phyloP scores from a whole-genome alignment of 208 protist genomes.

The Acanthamoeba lugdunensis region DNA sequence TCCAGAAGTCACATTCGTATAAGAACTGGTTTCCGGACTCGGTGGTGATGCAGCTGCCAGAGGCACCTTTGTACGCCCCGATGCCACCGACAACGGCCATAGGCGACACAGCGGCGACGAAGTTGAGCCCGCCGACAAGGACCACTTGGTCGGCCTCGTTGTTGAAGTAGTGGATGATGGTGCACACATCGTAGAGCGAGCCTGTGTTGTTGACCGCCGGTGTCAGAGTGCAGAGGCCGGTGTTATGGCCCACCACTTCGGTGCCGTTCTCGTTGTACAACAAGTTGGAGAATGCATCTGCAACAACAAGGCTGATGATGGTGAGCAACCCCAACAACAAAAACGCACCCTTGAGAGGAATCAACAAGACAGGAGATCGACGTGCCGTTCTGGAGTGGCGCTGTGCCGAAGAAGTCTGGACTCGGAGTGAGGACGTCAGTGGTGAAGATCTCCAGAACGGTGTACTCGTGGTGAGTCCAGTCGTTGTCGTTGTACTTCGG shows the following conservation, averaged over 20 bases:
- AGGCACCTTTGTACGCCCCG: conserved; percentile 11
- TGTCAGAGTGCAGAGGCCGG: neutral
- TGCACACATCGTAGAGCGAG: conserved; percentile 26
- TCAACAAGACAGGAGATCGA: neutral
- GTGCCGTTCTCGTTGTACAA: neutral
- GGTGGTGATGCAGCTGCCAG: conserved; percentile 37
- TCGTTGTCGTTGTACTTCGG: neutral
- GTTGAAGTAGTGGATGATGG: conserved; percentile 49
- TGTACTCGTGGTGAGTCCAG: neutral
- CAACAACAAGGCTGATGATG: neutral
- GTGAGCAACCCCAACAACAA: neutral
- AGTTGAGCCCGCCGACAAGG: neutral
- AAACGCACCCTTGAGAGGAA: neutral
- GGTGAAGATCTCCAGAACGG: neutral
- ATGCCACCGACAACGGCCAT: neutral
- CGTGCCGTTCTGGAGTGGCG: neutral
- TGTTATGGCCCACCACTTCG: conserved; percentile 14
- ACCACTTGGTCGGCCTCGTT: conserved; percentile 18
- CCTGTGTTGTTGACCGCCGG: conserved; percentile 38
- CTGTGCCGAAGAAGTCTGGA: neutral
- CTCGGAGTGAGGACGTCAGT: neutral
- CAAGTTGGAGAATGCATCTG: conserved; percentile 37
- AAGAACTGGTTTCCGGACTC: neutral
- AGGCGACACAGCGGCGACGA: neutral
- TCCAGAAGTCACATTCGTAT: conserved; percentile 12